These are phyloP conservation scores for Pyronema domesticum DNA, from an alignment of 495 filamentous ascomycete species.

Conservation along the genomic window DNA sequence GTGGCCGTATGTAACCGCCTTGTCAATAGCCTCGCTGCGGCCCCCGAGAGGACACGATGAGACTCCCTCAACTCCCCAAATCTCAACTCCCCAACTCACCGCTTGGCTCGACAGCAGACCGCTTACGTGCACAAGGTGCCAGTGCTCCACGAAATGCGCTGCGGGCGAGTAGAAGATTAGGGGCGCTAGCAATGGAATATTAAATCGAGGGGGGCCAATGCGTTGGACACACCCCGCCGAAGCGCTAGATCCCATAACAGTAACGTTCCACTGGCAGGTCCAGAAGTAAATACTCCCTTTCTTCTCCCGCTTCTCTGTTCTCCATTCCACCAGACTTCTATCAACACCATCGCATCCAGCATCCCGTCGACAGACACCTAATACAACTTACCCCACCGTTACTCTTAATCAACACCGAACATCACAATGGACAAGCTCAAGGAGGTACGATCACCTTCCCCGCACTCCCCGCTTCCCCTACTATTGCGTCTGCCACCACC, in stretches of 20 bases:
- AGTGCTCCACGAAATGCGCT: too few relatives aligned
- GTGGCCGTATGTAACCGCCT: too few relatives aligned
- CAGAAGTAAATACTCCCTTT: background rate
- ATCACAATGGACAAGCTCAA: conserved; percentile 32
- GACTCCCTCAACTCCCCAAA: too few relatives aligned
- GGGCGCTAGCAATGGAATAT: background rate
- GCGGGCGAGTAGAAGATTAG: background rate
- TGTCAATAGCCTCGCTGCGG: too few relatives aligned
- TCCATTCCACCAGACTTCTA: conserved; percentile 4
- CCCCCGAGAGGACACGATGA: too few relatives aligned
- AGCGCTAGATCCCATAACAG: background rate
- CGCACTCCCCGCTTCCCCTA: background rate
- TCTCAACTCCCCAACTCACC: background rate
- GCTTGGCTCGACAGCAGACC: background rate
- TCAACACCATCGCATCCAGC: conserved; percentile 5
- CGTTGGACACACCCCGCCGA: background rate
- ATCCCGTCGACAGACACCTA: background rate
- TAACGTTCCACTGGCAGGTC: background rate
- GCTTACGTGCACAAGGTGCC: too few relatives aligned
- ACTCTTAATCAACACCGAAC: conserved; percentile 9
- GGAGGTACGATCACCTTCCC: conserved; percentile 20
- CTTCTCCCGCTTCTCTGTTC: conserved; percentile 2
- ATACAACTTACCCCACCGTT: conserved; percentile 9
- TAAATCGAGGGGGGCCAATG: background rate
- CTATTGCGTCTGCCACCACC: background rate